Conservation (phyloP, 192 early-diverging fungal species). For the Mortierella antarctica region DNA sequence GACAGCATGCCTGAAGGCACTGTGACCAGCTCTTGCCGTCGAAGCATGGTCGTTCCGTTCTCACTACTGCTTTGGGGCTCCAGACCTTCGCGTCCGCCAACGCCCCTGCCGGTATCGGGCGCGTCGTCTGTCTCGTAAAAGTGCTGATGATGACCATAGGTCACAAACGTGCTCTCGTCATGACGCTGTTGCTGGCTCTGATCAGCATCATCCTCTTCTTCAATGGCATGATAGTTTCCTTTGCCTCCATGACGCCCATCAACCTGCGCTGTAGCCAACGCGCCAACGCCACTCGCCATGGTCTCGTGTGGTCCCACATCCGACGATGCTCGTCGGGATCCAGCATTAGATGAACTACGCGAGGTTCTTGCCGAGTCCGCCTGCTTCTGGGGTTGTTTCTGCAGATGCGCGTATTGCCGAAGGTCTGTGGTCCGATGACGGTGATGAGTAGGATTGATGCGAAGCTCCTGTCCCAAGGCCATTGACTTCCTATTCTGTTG, state of each 20-base stretch:
- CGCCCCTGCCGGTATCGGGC: not conserved
- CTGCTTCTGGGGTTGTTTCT: not conserved
- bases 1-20: conserved; percentile 39
- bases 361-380: conserved; percentile 3
- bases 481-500: conserved; percentile 5
- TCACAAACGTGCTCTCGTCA: conserved; percentile 11
- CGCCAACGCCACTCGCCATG: not conserved
- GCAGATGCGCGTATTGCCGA: conserved; percentile 21
- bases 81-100: not conserved
- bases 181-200: not conserved
- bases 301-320: conserved; percentile 5
- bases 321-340: conserved; percentile 28
- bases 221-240: not conserved
- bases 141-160: conserved; percentile 35
- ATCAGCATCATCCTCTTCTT: not conserved
- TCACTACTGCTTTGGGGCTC: not conserved
- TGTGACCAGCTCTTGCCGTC: conserved; percentile 40
- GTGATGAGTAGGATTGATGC: conserved; percentile 43
- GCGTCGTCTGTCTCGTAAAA: conserved; percentile 26
- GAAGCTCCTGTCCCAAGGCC: conserved; percentile 23
- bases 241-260: not conserved
- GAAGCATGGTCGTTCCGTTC: not conserved
- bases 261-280: not conserved
- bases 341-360: conserved; percentile 13
- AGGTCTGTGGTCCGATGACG: conserved; percentile 35